Base-by-base conservation (phyloP, 331 rosid species). In the Stylosanthes scabra region DNA sequence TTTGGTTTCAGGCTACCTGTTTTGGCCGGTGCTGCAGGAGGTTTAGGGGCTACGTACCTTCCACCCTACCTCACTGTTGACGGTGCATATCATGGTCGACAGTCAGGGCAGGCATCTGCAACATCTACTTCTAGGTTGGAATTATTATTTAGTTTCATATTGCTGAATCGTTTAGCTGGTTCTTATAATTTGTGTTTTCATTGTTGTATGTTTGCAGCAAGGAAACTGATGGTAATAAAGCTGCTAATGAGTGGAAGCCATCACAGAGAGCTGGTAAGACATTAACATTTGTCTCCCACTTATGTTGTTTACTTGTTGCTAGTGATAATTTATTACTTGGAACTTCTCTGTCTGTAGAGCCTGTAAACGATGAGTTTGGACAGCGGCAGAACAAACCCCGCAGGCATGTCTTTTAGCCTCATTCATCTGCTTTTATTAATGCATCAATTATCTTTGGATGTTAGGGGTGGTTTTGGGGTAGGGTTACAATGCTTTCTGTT, bases 21-120 rank as follows among this genome's bases (percentile, higher is more conserved):
- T 45, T 84, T 95, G 84, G 96, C 99, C 4, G 99, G 99, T 58
- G 93, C 99, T 75, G 96, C 96, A 0, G 99, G 99, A 78, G 97
- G 93, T 39, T 67, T 92, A 64, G 98, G 96, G 62, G 89, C 93
- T 63, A 56, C 87, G 9, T 95, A 90, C 70, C 91, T 95, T 60
- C 70, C 97, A 42, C 93, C 99, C 15, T 95, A 92, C 83, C 70
- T 92, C 71, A 57, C 89, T 68, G 96, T 90, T 83, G 99, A 95
- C 14, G 88, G 92, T 74, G 78, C 93, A 73, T 87, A 92, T 80
- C 82, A 85, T 83, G 69, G 88, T 78, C 88, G 87, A 58, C 96
- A 92, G 9, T 84, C 92, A 0, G 99, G 97, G 28, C 93, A 88
- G 81, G 72, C 91, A 67, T 87, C 98, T 75, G 83, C 92, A 56